phyloP scores from a whole-genome alignment of 176 grass and related monocot genomes.

The Oryza punctata region DNA sequence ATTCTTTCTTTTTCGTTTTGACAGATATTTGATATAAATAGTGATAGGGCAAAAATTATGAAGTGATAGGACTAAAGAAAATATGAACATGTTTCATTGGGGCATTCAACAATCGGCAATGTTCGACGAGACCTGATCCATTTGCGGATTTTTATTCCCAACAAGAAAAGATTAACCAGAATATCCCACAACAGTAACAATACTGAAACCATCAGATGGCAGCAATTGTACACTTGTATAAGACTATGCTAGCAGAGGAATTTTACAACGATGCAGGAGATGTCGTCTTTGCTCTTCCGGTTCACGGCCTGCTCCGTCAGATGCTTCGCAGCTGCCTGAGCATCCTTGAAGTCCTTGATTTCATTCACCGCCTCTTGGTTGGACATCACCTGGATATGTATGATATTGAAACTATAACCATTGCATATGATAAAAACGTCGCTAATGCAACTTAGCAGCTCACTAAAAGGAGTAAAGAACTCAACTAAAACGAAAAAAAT shows the following conservation, averaged over 20 bases:
- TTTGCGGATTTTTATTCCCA: slow-evolving; percentile 21
- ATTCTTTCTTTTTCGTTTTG: background rate
- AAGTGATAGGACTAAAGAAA: too few relatives aligned
- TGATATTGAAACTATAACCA: background rate
- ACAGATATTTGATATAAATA: background rate
- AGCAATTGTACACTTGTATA: slow-evolving; percentile 29
- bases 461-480: background rate
- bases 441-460: slow-evolving; percentile 1
- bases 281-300: slow-evolving; percentile 93
- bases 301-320: slow-evolving; percentile 68
- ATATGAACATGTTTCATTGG: slow-evolving; percentile 12
- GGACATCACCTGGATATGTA: slow-evolving; percentile 67
- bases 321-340: slow-evolving; percentile 72
- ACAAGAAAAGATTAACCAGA: slow-evolving; percentile 22
- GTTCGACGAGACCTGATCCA: slow-evolving; percentile 32
- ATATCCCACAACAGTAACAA: slow-evolving; percentile 2
- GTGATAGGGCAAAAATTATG: background rate
- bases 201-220: background rate
- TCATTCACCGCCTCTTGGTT: slow-evolving; percentile 84
- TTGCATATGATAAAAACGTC: background rate
- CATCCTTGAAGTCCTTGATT: slow-evolving; percentile 84
- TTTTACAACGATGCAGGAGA: slow-evolving; percentile 83
- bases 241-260: slow-evolving; percentile 50
- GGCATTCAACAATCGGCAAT: slow-evolving; percentile 38
- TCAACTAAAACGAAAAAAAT: background rate